Conservation (phyloP, 306 rosid genomes). For the Corylus avellana region DNA sequence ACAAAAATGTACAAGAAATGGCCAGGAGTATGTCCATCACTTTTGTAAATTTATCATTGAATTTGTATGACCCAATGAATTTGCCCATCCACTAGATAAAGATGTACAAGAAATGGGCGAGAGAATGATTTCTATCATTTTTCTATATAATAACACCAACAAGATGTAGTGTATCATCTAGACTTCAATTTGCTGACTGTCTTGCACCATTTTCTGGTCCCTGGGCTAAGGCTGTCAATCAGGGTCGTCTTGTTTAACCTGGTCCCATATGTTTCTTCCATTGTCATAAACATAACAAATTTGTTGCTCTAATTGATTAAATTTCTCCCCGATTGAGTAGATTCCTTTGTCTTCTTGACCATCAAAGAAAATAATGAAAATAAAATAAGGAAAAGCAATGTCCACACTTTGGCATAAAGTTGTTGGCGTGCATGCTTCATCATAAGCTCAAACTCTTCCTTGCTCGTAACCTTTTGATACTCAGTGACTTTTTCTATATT, state of each 20-base stretch:
- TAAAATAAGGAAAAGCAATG: neutral
- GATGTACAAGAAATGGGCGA: too few species aligned
- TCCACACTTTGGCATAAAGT: conserved; percentile 19
- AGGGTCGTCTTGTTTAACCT: neutral
- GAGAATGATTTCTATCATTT: too few species aligned
- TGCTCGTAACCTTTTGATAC: conserved; percentile 18
- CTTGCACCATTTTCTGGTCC: neutral
- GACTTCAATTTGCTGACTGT: neutral
- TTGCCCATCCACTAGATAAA: too few species aligned
- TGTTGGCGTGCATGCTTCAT: conserved; percentile 30
- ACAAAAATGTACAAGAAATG: too few species aligned
- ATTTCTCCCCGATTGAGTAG: neutral
- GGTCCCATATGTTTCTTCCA: neutral
- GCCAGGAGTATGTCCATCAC: too few species aligned
- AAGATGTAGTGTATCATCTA: too few species aligned
- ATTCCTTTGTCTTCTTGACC: neutral
- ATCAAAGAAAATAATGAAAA: neutral
- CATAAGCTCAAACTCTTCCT: conserved; percentile 30
- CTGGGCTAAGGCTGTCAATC: neutral
- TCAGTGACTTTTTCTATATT: neutral
- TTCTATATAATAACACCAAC: neutral
- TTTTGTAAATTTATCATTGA: too few species aligned
- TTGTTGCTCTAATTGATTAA: neutral
- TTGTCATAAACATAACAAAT: neutral
- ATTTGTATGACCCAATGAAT: too few species aligned